phyloP scores from a whole-genome alignment of 1,284 basidiomycete species.

The Filobasidium uniguttulatum region DNA sequence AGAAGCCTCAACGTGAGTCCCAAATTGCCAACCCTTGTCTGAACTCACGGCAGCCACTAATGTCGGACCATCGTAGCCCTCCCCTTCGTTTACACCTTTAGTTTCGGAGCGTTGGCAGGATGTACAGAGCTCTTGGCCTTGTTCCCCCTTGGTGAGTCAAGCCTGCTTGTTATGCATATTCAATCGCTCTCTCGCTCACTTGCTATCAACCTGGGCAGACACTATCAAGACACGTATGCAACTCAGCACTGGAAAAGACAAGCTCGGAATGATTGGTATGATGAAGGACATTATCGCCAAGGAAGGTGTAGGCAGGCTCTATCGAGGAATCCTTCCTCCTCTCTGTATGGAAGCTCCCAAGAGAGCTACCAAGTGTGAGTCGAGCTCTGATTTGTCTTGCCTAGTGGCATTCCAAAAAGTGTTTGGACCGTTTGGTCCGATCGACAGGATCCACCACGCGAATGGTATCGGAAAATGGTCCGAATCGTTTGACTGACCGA shows the following conservation, averaged over 20 bases:
- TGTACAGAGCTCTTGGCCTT: conserved; percentile 76
- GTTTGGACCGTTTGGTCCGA: too few species aligned
- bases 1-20: too few species aligned
- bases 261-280: conserved; percentile 58
- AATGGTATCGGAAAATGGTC: too few species aligned
- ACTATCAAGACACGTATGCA: conserved; percentile 94
- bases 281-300: conserved; percentile 54
- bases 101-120: conserved; percentile 77
- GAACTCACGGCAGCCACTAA: too few species aligned
- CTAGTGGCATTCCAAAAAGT: neutral
- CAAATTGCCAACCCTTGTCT: too few species aligned
- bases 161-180: neutral
- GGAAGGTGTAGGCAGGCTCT: conserved; percentile 67
- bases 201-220: conserved; percentile 24
- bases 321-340: conserved; percentile 88
- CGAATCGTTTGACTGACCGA: conserved; percentile 1
- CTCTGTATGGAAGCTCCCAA: conserved; percentile 94
- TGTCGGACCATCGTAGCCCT: too few species aligned
- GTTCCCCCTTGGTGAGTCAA: conserved; percentile 67
- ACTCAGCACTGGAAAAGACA: conserved; percentile 66
- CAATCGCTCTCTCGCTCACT: neutral
- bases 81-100: conserved; percentile 74
- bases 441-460: too few species aligned
- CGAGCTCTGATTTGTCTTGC: neutral
- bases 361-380: conserved; percentile 89